Conservation (phyloP, 2,329 filamentous ascomycete species). For the Nigrospora sphaerica region DNA sequence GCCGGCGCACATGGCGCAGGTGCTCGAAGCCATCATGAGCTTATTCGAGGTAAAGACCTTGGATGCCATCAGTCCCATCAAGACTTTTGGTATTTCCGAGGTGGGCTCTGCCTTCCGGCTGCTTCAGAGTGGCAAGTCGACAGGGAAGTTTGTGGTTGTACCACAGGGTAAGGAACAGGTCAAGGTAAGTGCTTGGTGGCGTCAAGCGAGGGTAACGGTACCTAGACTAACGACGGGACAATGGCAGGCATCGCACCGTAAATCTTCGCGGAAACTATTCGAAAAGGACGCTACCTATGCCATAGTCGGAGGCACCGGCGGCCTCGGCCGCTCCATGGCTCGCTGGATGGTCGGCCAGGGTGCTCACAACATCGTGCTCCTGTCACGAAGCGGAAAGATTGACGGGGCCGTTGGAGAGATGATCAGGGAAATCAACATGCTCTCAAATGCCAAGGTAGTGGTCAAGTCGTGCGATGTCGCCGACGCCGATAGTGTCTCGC, state of each 20-base stretch:
- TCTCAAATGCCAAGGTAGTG: conserved; percentile 13
- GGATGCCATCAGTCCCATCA: conserved; percentile 23
- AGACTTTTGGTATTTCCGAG: conserved; percentile 21
- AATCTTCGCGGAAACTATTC: conserved; percentile 8
- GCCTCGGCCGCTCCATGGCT: conserved; percentile 40
- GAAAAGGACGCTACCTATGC: conserved; percentile 36
- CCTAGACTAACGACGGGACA: not conserved
- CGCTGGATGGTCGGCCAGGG: conserved; percentile 41
- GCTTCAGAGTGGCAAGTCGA: conserved; percentile 30
- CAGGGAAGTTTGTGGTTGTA: conserved; percentile 26
- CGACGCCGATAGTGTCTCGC: conserved; percentile 9
- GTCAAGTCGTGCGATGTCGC: conserved; percentile 20
- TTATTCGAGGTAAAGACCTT: conserved; percentile 17
- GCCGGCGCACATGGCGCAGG: conserved; percentile 13
- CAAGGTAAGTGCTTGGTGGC: conserved; percentile 10
- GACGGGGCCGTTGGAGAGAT: not conserved
- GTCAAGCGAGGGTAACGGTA: too few species aligned
- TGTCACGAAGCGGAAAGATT: conserved; percentile 27
- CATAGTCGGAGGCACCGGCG: conserved; percentile 43
- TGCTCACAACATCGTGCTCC: conserved; percentile 37
- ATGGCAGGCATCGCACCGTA: conserved; percentile 22
- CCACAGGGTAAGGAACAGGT: not conserved
- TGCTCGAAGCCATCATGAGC: conserved; percentile 16
- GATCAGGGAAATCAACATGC: conserved; percentile 1
- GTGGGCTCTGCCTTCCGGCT: conserved; percentile 33